Base-by-base conservation (phyloP, 2,329 filamentous ascomycete genomes). In the Penicillium sp. region DNA sequence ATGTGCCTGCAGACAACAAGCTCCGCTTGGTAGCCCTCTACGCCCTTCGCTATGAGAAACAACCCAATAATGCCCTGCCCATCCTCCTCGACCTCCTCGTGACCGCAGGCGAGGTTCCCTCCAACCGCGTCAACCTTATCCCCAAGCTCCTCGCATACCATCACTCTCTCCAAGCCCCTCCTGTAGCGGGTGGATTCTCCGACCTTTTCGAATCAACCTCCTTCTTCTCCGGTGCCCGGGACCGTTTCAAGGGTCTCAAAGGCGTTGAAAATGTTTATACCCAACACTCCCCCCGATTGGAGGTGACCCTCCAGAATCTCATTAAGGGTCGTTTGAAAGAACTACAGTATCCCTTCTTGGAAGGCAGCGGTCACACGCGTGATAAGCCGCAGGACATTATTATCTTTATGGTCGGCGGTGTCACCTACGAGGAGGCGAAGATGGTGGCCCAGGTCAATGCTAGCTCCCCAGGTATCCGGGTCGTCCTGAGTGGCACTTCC, bases 251-350 rank as follows among this genome's bases (percentile, higher is more conserved):
- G 68, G 94, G 94, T 0, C 81, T 99, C 13, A 97, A 97, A 69
- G 94, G 94, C 1, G 94, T 99, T 1, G 95, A 99, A 72, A 99
- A 99, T 66, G 94, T 99, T 27, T 99, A 99, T 72, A 99, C 94
- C 0, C 95, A 99, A 72, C 94, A 99, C 73, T 95, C 91, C 5
- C 92, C 95, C 0, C 83, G 91, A 21, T 75, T 99, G 14, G 92
- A 97, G 72, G 84, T 84, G 22, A 97, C 92, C 0, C 77, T 99
- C 16, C 93, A 97, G 70, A 93, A 93, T 65, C 79, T 99, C 48
- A 92, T 97, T 77, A 97, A 96, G 70, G 95, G 94, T 0, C 86
- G 90, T 29, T 76, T 99, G 55, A 89, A 86, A 66, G 91, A 96
- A 67, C 85, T 92, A 61, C 86, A 94, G 58, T 97, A 96, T 69